These are phyloP conservation scores for Aspergillus viridinutans DNA, from an alignment of 2,329 filamentous ascomycete genomes.

Conservation along the genomic window DNA sequence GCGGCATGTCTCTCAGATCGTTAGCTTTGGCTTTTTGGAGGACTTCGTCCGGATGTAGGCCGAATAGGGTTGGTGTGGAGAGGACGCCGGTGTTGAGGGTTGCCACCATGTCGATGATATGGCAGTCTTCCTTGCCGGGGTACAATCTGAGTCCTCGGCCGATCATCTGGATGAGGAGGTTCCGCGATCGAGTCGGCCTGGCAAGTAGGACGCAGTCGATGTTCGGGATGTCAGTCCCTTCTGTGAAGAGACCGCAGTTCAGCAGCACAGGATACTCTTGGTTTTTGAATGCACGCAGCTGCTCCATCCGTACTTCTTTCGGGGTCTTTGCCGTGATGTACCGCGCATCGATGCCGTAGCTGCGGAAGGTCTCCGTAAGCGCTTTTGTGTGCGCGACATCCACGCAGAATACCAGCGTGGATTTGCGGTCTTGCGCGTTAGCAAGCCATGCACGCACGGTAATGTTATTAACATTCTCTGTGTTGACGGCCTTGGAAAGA, in stretches of 20 bases:
- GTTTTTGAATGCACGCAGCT: slow-evolving; percentile 70
- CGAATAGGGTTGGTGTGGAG: slow-evolving; percentile 87
- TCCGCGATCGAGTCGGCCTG: slow-evolving; percentile 85
- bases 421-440: slow-evolving; percentile 68
- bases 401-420: slow-evolving; percentile 91
- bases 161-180: slow-evolving; percentile 95
- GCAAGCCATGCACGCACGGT: slow-evolving; percentile 82
- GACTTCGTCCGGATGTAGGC: slow-evolving; percentile 77
- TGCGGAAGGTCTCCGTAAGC: slow-evolving; percentile 71
- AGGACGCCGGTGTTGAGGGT: slow-evolving; percentile 79
- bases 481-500: slow-evolving; percentile 82
- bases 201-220: slow-evolving; percentile 90
- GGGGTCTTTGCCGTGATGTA: slow-evolving; percentile 82
- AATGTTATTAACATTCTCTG: slow-evolving; percentile 71
- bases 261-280: slow-evolving; percentile 80
- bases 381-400: slow-evolving; percentile 76
- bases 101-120: slow-evolving; percentile 94
- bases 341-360: slow-evolving; percentile 73
- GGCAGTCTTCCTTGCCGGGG: slow-evolving; percentile 78
- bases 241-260: slow-evolving; percentile 95
- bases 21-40: slow-evolving; percentile 62
- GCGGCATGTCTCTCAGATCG: slow-evolving; percentile 51
- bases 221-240: slow-evolving; percentile 96
- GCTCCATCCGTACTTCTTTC: slow-evolving; percentile 62
- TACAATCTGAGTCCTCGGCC: slow-evolving; percentile 85